Evolutionary conservation across 2,329 filamentous ascomycete genomes (phyloP).

Genomic region (Aspergillus sp.): DNA sequence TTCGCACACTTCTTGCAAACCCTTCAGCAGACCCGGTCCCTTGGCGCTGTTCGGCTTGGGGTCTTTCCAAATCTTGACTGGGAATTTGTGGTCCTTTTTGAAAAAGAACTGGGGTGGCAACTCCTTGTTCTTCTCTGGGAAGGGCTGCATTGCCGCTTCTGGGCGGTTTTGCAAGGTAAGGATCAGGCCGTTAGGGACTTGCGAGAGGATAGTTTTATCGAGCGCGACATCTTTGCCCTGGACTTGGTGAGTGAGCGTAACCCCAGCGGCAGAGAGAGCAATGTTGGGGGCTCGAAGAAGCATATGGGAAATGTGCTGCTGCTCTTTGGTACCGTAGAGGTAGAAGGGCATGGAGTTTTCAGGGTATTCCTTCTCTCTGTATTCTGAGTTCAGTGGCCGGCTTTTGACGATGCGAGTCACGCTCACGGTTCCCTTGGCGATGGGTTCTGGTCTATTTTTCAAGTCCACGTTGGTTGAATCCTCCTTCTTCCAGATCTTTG

Average conservation of each 20-base stretch:
- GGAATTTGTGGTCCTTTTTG: constrained; percentile 17
- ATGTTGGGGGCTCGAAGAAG: constrained; percentile 39
- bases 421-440: constrained; percentile 9
- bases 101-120: constrained; percentile 26
- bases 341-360: constrained; percentile 37
- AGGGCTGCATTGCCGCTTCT: constrained; percentile 35
- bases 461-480: too few species aligned
- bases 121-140: constrained; percentile 18
- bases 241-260: background rate
- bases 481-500: background rate
- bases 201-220: background rate
- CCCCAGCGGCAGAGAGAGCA: constrained; percentile 21
- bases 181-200: constrained; percentile 13
- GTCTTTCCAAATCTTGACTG: constrained; percentile 25
- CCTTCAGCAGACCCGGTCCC: background rate
- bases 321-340: constrained; percentile 32
- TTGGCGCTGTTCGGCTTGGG: background rate
- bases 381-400: constrained; percentile 30
- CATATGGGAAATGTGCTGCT: constrained; percentile 39
- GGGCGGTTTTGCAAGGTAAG: constrained; percentile 24
- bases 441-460: background rate
- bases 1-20: background rate
- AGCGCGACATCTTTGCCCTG: constrained; percentile 1
- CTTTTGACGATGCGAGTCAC: constrained; percentile 13
- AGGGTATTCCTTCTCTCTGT: constrained; percentile 31